Conservation (phyloP, 495 filamentous ascomycete species). For the Penicillium robsamsonii region DNA sequence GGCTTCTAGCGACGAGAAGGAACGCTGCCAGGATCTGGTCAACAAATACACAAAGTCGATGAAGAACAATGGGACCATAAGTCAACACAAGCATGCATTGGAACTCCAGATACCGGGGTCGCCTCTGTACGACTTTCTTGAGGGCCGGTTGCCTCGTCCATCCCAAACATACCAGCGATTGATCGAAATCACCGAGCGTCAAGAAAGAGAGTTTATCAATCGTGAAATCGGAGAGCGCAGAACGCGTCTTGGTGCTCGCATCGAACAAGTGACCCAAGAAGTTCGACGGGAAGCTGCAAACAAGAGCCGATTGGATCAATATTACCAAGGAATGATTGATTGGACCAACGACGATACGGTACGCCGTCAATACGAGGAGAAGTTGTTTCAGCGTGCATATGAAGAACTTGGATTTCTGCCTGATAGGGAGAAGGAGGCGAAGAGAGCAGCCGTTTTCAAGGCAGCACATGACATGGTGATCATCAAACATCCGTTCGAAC, state of each 20-base stretch:
- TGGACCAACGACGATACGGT: conserved; percentile 87
- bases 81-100: conserved; percentile 70
- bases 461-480: conserved; percentile 90
- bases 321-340: conserved; percentile 81
- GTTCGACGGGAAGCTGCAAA: conserved; percentile 82
- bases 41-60: conserved; percentile 75
- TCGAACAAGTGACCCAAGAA: conserved; percentile 78
- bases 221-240: conserved; percentile 84
- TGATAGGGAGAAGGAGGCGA: conserved; percentile 59
- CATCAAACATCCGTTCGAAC: conserved; percentile 84
- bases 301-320: conserved; percentile 63
- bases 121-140: conserved; percentile 75
- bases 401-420: conserved; percentile 70
- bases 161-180: conserved; percentile 77
- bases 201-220: conserved; percentile 90
- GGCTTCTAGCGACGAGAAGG: conserved; percentile 52
- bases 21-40: conserved; percentile 74
- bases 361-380: conserved; percentile 84
- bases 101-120: conserved; percentile 73
- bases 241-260: conserved; percentile 79
- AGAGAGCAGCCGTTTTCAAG: conserved; percentile 67
- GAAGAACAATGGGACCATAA: conserved; percentile 65
- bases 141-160: conserved; percentile 81
- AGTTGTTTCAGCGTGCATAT: conserved; percentile 75
- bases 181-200: conserved; percentile 78